Evolutionary conservation across 2,329 filamentous ascomycete genomes (phyloP).

Genomic region (Corniculantispora saksenae): DNA sequence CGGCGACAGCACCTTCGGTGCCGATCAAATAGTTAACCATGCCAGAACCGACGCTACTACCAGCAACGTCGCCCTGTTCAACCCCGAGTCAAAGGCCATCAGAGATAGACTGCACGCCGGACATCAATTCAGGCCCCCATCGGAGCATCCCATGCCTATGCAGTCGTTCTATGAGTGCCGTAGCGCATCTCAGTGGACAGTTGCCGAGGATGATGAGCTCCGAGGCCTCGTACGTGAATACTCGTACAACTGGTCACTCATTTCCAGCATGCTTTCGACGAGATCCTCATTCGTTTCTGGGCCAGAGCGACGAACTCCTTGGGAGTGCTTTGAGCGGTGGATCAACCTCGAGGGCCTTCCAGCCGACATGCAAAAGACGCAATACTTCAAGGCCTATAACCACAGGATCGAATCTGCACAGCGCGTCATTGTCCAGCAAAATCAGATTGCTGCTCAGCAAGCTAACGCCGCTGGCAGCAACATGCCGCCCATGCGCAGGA

Average conservation of each 20-base stretch:
- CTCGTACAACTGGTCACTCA: constrained; percentile 96
- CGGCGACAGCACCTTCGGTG: constrained; percentile 55
- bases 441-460: constrained; percentile 53
- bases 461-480: constrained; percentile 43
- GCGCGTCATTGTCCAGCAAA: constrained; percentile 53
- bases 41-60: constrained; percentile 65
- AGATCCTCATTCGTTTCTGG: constrained; percentile 80
- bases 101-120: constrained; percentile 87
- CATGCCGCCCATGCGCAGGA: constrained; percentile 52
- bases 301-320: constrained; percentile 86
- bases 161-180: constrained; percentile 89
- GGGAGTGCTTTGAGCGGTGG: constrained; percentile 99
- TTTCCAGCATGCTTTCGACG: constrained; percentile 75
- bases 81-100: constrained; percentile 84
- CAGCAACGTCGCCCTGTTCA: constrained; percentile 81
- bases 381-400: constrained; percentile 82
- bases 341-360: constrained; percentile 88
- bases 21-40: constrained; percentile 48
- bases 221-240: constrained; percentile 84
- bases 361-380: constrained; percentile 89
- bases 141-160: constrained; percentile 86
- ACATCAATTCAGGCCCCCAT: constrained; percentile 90
- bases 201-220: constrained; percentile 86
- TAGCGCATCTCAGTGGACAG: constrained; percentile 86
- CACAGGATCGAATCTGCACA: constrained; percentile 62